Evolutionary conservation across 306 rosid species (phyloP).

Genomic region (Acacia melanoxylon): DNA sequence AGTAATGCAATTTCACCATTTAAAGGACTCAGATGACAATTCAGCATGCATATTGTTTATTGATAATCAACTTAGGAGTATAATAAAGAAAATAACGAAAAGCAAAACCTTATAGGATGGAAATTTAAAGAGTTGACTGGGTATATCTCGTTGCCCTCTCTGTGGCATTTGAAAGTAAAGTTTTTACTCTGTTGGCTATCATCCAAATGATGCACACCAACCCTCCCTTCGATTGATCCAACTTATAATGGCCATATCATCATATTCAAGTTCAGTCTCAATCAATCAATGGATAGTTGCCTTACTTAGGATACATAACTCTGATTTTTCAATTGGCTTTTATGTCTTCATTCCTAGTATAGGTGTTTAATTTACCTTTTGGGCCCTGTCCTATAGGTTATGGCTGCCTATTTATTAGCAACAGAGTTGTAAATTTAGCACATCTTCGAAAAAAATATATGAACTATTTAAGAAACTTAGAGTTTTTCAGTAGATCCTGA

Average conservation of each 20-base stretch:
- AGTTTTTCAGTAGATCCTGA: background rate
- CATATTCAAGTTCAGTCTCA: too few species aligned
- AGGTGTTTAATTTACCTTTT: background rate
- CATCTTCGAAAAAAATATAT: background rate
- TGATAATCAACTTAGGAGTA: background rate
- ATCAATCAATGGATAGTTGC: background rate
- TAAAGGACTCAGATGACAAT: background rate
- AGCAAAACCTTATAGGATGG: conserved; percentile 26
- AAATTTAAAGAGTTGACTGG: background rate
- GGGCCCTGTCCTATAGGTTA: background rate
- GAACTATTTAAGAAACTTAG: background rate
- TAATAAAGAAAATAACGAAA: background rate
- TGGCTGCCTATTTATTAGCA: background rate
- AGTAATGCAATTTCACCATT: background rate
- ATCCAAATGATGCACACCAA: conserved; percentile 94
- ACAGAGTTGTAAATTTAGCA: background rate
- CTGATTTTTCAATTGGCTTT: too few species aligned
- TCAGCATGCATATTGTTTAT: background rate
- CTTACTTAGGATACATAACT: background rate
- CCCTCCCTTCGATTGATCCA: conserved; percentile 96
- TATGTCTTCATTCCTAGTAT: too few species aligned
- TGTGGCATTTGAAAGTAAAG: conserved; percentile 62
- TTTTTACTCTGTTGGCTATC: conserved; percentile 73
- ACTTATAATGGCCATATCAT: conserved; percentile 43
- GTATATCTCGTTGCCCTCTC: conserved; percentile 14